phyloP scores from a whole-genome alignment of 805 yeast genomes.

The Cyberlindnera japonica region DNA sequence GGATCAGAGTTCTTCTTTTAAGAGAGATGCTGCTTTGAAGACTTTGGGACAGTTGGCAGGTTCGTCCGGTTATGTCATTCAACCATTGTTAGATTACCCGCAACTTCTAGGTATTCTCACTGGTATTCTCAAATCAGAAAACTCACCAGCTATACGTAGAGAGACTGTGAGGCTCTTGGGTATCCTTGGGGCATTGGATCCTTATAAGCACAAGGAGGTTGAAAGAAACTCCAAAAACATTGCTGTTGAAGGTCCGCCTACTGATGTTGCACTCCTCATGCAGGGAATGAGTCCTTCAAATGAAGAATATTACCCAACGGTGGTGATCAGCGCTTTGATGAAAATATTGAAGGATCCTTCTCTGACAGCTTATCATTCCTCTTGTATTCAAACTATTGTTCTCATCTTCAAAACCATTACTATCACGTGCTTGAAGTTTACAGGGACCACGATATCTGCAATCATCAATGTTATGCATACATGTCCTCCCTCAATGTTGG shows the following conservation, averaged over 20 bases:
- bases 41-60: slow-evolving; percentile 86
- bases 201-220: slow-evolving; percentile 89
- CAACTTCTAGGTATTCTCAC: slow-evolving; percentile 79
- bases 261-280: slow-evolving; percentile 86
- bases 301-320: slow-evolving; percentile 94
- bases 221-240: slow-evolving; percentile 60
- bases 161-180: slow-evolving; percentile 90
- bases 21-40: slow-evolving; percentile 84
- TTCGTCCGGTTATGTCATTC: slow-evolving; percentile 92
- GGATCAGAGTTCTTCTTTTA: slow-evolving; percentile 85
- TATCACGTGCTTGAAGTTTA: slow-evolving; percentile 80
- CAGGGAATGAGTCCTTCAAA: slow-evolving; percentile 90
- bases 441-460: slow-evolving; percentile 86
- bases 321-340: slow-evolving; percentile 81
- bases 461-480: slow-evolving; percentile 79
- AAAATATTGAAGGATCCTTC: slow-evolving; percentile 83
- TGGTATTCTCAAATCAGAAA: slow-evolving; percentile 76
- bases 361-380: slow-evolving; percentile 79
- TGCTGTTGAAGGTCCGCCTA: slow-evolving; percentile 74
- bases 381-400: slow-evolving; percentile 91
- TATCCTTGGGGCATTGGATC: slow-evolving; percentile 93
- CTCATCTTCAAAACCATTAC: slow-evolving; percentile 88
- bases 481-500: slow-evolving; percentile 75
- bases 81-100: slow-evolving; percentile 89
- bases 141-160: slow-evolving; percentile 66